These are phyloP conservation scores for Pseudonectria buxi DNA, from an alignment of 2,329 filamentous ascomycete genomes.

Conservation along the genomic window DNA sequence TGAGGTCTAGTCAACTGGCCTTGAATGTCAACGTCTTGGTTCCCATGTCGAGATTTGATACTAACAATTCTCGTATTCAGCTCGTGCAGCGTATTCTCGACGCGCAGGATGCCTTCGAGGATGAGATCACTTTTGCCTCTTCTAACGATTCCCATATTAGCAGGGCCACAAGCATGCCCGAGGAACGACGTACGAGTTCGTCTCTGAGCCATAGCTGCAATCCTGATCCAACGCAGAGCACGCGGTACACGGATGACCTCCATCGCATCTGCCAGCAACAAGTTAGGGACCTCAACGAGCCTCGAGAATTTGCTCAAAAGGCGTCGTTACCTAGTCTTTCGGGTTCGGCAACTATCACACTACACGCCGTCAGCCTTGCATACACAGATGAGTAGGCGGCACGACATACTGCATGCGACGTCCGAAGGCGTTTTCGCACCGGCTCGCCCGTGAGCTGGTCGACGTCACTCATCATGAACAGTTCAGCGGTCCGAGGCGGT, in stretches of 20 bases:
- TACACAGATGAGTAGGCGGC: neutral
- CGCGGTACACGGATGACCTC: constrained; percentile 37
- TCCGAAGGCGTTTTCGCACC: constrained; percentile 33
- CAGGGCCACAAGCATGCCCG: neutral
- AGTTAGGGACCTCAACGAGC: constrained; percentile 5
- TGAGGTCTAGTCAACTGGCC: constrained; percentile 9
- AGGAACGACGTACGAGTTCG: constrained; percentile 33
- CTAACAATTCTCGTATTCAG: constrained; percentile 36
- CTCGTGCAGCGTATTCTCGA: constrained; percentile 40
- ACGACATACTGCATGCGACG: constrained; percentile 35
- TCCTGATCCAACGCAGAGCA: constrained; percentile 30
- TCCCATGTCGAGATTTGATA: neutral
- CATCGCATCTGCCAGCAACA: constrained; percentile 35
- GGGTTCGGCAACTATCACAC: constrained; percentile 41
- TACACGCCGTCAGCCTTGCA: constrained; percentile 13
- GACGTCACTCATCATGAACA: constrained; percentile 11
- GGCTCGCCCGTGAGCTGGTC: constrained; percentile 25
- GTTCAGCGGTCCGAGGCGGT: constrained; percentile 25
- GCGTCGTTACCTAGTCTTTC: constrained; percentile 38
- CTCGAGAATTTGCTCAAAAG: neutral
- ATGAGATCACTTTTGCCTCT: constrained; percentile 46
- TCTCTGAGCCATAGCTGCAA: constrained; percentile 37
- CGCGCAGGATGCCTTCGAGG: constrained; percentile 41
- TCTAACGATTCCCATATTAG: constrained; percentile 18
- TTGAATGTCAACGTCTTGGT: neutral